phyloP scores from a whole-genome alignment of 208 protist genomes.

The Leishmania turanica region DNA sequence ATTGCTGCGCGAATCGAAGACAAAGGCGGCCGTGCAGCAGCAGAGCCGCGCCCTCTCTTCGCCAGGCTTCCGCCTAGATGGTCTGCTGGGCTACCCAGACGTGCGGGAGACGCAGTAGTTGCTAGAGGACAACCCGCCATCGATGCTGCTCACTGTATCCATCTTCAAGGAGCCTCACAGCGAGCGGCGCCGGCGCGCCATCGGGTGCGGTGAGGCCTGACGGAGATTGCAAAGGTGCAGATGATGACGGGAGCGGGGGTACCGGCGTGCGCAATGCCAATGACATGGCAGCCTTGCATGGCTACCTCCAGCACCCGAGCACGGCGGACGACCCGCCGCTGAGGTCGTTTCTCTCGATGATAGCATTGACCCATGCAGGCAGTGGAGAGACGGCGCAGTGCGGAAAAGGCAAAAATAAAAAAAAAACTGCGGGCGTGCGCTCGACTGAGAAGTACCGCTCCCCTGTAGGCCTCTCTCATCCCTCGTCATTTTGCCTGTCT shows the following conservation, averaged over 20 bases:
- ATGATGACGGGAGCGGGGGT: not conserved
- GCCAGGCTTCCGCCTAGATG: not conserved
- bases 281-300: conserved; percentile 18
- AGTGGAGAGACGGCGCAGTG: not conserved
- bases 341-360: conserved; percentile 12
- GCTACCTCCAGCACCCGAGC: conserved; percentile 2
- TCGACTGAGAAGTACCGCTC: not conserved
- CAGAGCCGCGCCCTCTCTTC: conserved; percentile 3
- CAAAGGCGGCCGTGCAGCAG: conserved; percentile 19
- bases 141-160: conserved; percentile 12
- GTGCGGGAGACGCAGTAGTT: conserved; percentile 25
- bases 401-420: not conserved
- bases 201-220: not conserved
- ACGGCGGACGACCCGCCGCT: conserved; percentile 3
- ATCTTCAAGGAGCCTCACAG: conserved; percentile 14
- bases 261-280: not conserved
- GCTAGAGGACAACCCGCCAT: conserved; percentile 13
- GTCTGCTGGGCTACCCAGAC: conserved; percentile 13
- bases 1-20: conserved; percentile 20
- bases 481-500: not conserved
- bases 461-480: not conserved
- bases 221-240: not conserved
- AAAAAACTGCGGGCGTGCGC: not conserved
- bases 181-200: not conserved
- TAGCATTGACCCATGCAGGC: conserved; percentile 8